These are phyloP conservation scores for Thyridium curvatum DNA, from an alignment of 2,329 filamentous ascomycete genomes.

Conservation along the genomic window DNA sequence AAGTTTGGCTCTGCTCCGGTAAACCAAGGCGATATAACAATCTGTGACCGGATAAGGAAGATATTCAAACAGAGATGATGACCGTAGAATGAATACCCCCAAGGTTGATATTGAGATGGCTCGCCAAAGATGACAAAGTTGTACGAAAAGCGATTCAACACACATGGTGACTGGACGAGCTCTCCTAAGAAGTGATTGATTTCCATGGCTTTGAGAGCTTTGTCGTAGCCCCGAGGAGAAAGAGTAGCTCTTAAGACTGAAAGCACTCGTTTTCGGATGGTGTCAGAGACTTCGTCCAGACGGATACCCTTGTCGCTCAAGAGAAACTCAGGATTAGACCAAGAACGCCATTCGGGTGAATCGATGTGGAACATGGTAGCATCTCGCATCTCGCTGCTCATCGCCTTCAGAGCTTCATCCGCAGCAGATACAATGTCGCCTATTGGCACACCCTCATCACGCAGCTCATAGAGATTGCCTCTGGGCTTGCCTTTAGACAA, in stretches of 20 bases:
- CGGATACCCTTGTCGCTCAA: slow-evolving; percentile 61
- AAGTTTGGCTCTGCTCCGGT: slow-evolving; percentile 73
- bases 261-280: slow-evolving; percentile 43
- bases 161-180: slow-evolving; percentile 49
- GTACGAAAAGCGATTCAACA: slow-evolving; percentile 71
- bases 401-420: slow-evolving; percentile 32
- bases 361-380: slow-evolving; percentile 55
- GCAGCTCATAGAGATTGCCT: slow-evolving; percentile 46
- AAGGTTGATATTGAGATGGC: slow-evolving; percentile 50
- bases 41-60: slow-evolving; percentile 58
- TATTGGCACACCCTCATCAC: slow-evolving; percentile 59
- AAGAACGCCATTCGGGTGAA: slow-evolving; percentile 63
- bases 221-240: slow-evolving; percentile 63
- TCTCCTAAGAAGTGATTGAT: slow-evolving; percentile 69
- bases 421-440: slow-evolving; percentile 46
- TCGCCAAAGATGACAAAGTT: slow-evolving; percentile 65
- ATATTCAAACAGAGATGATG: slow-evolving; percentile 70
- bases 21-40: slow-evolving; percentile 67
- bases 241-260: slow-evolving; percentile 50
- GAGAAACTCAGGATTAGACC: slow-evolving; percentile 66
- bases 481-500: slow-evolving; percentile 44
- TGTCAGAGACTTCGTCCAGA: slow-evolving; percentile 48
- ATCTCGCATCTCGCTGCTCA: slow-evolving; percentile 44
- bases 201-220: slow-evolving; percentile 61
- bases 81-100: slow-evolving; percentile 70